Evolutionary conservation across 257 asterid genomes (phyloP), one percentile per base, ranked within the genome.

Genomic region (Paulownia fortunei): DNA sequence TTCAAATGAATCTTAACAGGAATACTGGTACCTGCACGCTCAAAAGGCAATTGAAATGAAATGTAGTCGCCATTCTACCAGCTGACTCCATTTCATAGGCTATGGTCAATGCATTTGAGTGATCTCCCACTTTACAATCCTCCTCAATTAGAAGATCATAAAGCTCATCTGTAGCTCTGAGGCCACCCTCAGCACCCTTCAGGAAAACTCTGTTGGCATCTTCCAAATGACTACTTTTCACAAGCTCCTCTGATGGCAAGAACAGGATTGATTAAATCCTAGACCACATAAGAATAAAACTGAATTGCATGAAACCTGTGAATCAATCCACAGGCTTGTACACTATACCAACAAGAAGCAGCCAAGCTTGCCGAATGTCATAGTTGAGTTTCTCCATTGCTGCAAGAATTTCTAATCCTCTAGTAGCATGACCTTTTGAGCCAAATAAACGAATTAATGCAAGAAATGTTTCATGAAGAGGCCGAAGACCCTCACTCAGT

Each of bases 1-100:
- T 74, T 39, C 36, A 67, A 39, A 34, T 63, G 65, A 78, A 72
- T 72, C 66, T 46, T 54, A 6, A 62, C n/a, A 64, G 63, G 76
- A 80, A 80, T n/a, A 63, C 23, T 54, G 49, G 64, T 78, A 95
- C 99, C 99, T 95, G 99, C 65, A 89, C 96, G 30, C 99, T 95
- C 83, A 95, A 80, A 78, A 95, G 98, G 89, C 98, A 91, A 84
- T 95, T 95, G 91, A 95, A 95, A 87, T 95, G 99, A 82, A 86
- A 95, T 15, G 99, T 95, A 32, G 98, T 90, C 8, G 99, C 99
- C 97, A 90, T 93, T 84, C 99, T 89, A 74, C 99, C 99, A 73
- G 99, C 99, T 69, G 97, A 91, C 89, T 95, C 99, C 99, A 95
- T 95, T 82, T 93, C 97, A 65, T 95, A 93, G 55, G 99, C 99